Evolutionary conservation across 495 filamentous ascomycete species (phyloP), one percentile per base, ranked within the genome.

Genomic region (Schizothecium vesticola): DNA sequence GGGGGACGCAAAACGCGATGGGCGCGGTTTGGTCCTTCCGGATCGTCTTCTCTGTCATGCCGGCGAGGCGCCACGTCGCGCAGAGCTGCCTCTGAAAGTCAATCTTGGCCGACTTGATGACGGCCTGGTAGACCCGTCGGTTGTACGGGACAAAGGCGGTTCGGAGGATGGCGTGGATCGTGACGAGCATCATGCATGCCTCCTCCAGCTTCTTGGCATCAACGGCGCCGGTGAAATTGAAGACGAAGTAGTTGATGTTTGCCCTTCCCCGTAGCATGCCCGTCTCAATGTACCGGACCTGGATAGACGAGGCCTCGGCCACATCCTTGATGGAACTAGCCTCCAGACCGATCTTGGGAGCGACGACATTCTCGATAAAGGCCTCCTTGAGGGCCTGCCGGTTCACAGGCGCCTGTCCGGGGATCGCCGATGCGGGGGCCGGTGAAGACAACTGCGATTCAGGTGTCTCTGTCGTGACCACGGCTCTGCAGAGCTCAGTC

Each of bases 271-370:
- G 71, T 13, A 82, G 74, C 80, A 82, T 82, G 28, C 76, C 82
- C 12, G 80, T 80, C 74, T 84, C 82, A 56, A 84, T 75, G 67
- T 78, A 78, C 56, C 75, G 74, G 31, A 81, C 79, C 71, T 84
- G 82, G 2, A 79, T 71, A 1, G 79, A 76, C 1, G 82, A 78
- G 22, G 81, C 79, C 67, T 82, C 80, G 8, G 80, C 77, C 11
- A 77, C 77, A 59, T 82, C 81, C 63, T 78, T 77, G 64, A 84
- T 78, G 1, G 73, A 63, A 58, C 72, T 71, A 1, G 64, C 68
- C 25, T 82, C 77, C 0, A 79, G 73, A 0, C 75, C 79, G 29
- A 82, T 64, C 59, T 73, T 77, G 13, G 78, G 75, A 1, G 73
- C 78, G n/a, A 80, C 76, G 31, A 76, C 70, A 33, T 74, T 70